Base-by-base conservation (phyloP, 352 stramenopile genomes). In the Phytophthora idaei region DNA sequence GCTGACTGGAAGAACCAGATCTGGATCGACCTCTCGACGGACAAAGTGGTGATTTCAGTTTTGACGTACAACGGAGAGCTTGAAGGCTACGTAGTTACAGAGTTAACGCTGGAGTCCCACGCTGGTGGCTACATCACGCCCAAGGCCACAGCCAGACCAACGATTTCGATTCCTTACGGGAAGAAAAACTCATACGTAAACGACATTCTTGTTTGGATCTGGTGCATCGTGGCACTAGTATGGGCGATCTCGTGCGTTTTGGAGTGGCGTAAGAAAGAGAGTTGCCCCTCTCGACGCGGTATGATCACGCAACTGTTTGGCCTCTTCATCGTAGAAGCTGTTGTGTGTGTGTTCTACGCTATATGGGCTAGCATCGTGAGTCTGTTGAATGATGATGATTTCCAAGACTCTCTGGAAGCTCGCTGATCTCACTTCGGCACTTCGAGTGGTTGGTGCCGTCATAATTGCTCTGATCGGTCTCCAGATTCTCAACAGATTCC, bases 1-100 rank as follows among this genome's bases (percentile, higher is more conserved):
- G 52, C 45, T 17, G 34, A 61, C 14, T 64, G 75, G 46, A 75
- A 83, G 25, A 34, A 42, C 2, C 5, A 27, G 11, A 61, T 64
- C 27, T 84, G 73, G 73, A 62, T 84, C 34, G 59, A 76, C 29
- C 59, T 53, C 17, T 66, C 67, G 0, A 83, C 76, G 5, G 46
- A 62, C n/a, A 52, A 65, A 45, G 70, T 84, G 14, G 15, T 57
- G 25, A 68, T 81, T 44, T 76, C 62, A 8, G 47, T 86, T 11
- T 61, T 83, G 25, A 78, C 67, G 7, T 84, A 81, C 64, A 83
- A 86, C 36, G 78, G 73, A 1, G 78, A 86, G 45, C 41, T 86
- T 1, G 39, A 78, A n/a, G 62, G 60, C 1, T 82, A 83, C 47
- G 71, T 63, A 1, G 54, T 81, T 14, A 80, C 73, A 0, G 51